Percentiles rank a stretch among this genome's conserved stretches.
Evolutionary conservation across 495 filamentous ascomycete genomes (phyloP).

Genomic region (Collariella sp.): DNA sequence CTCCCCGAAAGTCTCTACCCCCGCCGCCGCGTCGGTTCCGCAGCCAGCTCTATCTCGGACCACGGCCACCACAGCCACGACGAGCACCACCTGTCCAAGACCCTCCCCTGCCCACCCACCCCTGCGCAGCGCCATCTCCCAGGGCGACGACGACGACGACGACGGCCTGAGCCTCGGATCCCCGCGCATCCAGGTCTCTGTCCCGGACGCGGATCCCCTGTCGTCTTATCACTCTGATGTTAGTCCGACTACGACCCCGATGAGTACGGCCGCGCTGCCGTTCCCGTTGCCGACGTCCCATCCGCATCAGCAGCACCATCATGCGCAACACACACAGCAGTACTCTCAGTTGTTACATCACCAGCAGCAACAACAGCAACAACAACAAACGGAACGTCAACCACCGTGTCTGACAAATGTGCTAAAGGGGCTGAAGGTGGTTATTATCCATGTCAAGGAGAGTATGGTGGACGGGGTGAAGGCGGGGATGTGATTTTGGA

Average conservation of each 20-base stretch:
- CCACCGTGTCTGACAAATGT: not conserved
- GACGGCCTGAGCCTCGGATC: not conserved
- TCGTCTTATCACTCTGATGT: not conserved
- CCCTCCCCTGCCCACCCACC: not conserved
- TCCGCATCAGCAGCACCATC: not conserved
- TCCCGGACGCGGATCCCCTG: not conserved
- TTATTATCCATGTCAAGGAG: slow-evolving; percentile 79
- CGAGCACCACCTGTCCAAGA: not conserved
- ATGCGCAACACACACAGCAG: not conserved
- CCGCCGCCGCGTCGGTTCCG: not conserved
- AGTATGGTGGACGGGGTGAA: slow-evolving; percentile 54
- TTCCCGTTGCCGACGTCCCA: not conserved
- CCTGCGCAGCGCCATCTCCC: not conserved
- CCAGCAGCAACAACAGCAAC: not conserved
- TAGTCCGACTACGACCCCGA: not conserved
- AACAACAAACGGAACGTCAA: not conserved
- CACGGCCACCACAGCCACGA: not conserved
- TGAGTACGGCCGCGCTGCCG: not conserved
- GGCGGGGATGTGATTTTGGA: slow-evolving; percentile 57
- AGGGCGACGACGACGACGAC: not conserved
- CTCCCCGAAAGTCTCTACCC: slow-evolving; percentile 33
- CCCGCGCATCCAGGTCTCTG: not conserved
- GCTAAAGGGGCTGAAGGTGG: slow-evolving; percentile 50
- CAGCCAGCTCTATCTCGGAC: not conserved
- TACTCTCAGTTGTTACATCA: not conserved